These are phyloP conservation scores for Jamesozyma piceae DNA, from an alignment of 805 yeast genomes.

Conservation along the genomic window DNA sequence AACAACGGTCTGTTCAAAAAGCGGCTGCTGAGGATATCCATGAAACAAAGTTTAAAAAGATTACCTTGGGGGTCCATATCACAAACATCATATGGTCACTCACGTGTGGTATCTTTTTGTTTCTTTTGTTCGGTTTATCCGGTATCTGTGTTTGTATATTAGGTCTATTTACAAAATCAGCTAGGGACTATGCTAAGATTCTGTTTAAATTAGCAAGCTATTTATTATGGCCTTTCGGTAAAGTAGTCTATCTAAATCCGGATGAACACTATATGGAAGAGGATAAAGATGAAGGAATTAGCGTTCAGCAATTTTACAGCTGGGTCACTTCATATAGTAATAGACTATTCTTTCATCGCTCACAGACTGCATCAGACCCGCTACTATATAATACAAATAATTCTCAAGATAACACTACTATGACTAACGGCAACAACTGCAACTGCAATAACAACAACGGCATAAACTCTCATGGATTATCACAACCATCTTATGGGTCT, in stretches of 20 bases:
- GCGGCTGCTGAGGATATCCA: conserved; percentile 92
- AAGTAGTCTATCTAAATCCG: conserved; percentile 64
- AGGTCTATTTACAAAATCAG: conserved; percentile 36
- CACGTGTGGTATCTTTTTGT: conserved; percentile 60
- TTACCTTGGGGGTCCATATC: conserved; percentile 52
- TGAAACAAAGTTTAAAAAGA: conserved; percentile 48
- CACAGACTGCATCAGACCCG: conserved; percentile 10
- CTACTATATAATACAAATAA: neutral
- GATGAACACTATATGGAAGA: conserved; percentile 77
- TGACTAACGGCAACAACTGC: conserved; percentile 6
- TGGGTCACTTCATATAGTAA: conserved; percentile 77
- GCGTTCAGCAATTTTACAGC: conserved; percentile 71
- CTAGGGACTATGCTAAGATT: conserved; percentile 53
- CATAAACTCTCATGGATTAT: neutral
- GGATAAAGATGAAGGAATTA: conserved; percentile 82
- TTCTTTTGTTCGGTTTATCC: conserved; percentile 37
- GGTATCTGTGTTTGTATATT: conserved; percentile 35
- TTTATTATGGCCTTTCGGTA: conserved; percentile 80
- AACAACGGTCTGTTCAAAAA: conserved; percentile 79
- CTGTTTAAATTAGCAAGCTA: conserved; percentile 59
- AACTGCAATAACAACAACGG: conserved; percentile 1
- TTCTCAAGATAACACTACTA: neutral
- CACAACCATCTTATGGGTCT: conserved; percentile 20
- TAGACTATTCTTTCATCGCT: conserved; percentile 58
- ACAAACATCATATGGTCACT: conserved; percentile 68